These are phyloP conservation scores for Glonium stellatum DNA, from an alignment of 495 filamentous ascomycete genomes.

Conservation along the genomic window DNA sequence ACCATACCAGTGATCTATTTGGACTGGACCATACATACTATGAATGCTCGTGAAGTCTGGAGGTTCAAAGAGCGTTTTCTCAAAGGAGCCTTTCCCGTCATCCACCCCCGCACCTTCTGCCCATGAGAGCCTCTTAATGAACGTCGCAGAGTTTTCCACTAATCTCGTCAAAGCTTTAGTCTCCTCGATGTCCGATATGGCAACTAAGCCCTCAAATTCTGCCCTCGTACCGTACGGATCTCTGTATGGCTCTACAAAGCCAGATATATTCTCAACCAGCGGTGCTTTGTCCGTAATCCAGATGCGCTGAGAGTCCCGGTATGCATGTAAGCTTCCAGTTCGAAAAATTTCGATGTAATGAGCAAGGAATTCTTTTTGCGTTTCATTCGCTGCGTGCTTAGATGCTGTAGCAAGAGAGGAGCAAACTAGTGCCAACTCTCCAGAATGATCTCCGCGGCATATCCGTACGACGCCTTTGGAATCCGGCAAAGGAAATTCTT, in stretches of 20 bases:
- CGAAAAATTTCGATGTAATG: constrained; percentile 35
- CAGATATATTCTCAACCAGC: constrained; percentile 41
- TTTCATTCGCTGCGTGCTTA: constrained; percentile 33
- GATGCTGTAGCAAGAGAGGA: constrained; percentile 21
- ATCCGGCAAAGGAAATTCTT: not conserved
- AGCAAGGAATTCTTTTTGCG: constrained; percentile 30
- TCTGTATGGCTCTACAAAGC: constrained; percentile 46
- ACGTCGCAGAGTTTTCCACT: constrained; percentile 32
- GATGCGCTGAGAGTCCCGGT: constrained; percentile 35
- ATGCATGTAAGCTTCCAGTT: constrained; percentile 36
- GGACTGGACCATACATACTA: too few species aligned
- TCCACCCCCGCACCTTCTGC: constrained; percentile 25
- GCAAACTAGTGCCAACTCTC: constrained; percentile 27
- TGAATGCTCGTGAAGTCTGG: constrained; percentile 42
- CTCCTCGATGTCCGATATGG: constrained; percentile 39
- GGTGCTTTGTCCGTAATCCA: constrained; percentile 42
- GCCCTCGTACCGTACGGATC: constrained; percentile 42
- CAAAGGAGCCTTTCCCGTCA: constrained; percentile 41
- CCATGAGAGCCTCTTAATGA: constrained; percentile 41
- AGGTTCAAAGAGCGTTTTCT: constrained; percentile 38
- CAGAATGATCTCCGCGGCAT: constrained; percentile 29
- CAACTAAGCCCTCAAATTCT: constrained; percentile 45
- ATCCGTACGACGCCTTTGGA: constrained; percentile 11
- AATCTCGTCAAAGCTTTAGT: constrained; percentile 33
- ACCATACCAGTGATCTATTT: too few species aligned